Evolutionary conservation across 257 asterid species (phyloP).

Genomic region (Penstemon davidsonii): DNA sequence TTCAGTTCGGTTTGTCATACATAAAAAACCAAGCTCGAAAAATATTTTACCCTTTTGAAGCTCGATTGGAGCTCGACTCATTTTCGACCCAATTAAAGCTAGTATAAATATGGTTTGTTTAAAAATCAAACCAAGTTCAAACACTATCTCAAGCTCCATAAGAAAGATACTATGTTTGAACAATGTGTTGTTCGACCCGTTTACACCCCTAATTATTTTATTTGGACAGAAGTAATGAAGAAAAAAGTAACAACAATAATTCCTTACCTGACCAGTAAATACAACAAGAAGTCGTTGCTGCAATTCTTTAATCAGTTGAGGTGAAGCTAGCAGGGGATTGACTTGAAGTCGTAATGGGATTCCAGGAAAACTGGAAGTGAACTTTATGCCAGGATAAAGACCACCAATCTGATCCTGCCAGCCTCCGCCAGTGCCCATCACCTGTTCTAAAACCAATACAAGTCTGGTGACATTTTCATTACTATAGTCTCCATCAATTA

Average conservation of each 20-base stretch:
- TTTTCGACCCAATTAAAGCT: too few relatives aligned
- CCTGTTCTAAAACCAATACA: constrained; percentile 85
- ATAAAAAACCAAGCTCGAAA: too few relatives aligned
- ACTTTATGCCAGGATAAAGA: constrained; percentile 89
- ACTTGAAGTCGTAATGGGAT: constrained; percentile 83
- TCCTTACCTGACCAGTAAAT: constrained; percentile 83
- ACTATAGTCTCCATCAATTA: constrained; percentile 73
- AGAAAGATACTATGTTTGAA: too few relatives aligned
- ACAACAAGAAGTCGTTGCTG: constrained; percentile 85
- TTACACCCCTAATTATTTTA: too few relatives aligned
- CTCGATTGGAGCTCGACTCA: too few relatives aligned
- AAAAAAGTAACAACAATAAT: not conserved
- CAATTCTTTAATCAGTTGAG: constrained; percentile 63
- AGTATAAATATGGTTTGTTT: too few relatives aligned
- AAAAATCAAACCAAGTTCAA: too few relatives aligned
- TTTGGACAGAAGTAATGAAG: not conserved
- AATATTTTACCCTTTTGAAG: too few relatives aligned
- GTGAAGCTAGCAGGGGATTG: constrained; percentile 71
- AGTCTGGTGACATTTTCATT: constrained; percentile 84
- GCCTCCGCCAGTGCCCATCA: constrained; percentile 98
- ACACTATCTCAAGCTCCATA: too few relatives aligned
- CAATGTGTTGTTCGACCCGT: too few relatives aligned
- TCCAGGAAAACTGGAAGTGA: constrained; percentile 86
- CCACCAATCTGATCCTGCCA: constrained; percentile 99
- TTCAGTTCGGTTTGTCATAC: too few relatives aligned